Conservation (phyloP, 1,284 basidiomycete species). For the Xerocomus alliaceus region DNA sequence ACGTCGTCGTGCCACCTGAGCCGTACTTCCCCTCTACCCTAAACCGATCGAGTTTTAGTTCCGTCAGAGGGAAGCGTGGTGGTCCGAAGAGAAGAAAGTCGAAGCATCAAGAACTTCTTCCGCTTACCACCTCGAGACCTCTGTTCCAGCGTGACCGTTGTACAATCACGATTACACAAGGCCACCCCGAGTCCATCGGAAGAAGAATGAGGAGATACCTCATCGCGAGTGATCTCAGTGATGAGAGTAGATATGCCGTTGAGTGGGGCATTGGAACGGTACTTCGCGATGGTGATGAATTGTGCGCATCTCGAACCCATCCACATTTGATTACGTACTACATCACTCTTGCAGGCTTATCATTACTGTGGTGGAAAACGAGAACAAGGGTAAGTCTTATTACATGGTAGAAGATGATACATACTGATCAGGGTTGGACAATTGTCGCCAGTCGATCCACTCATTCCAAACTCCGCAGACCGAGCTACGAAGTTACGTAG, state of each 20-base stretch:
- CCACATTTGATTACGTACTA: slow-evolving; percentile 6
- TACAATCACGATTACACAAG: slow-evolving; percentile 88
- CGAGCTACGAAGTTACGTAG: slow-evolving; percentile 77
- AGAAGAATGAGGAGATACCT: slow-evolving; percentile 79
- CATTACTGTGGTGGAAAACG: slow-evolving; percentile 92
- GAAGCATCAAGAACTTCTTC: slow-evolving; percentile 64
- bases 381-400: slow-evolving; percentile 73
- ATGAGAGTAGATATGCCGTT: slow-evolving; percentile 89
- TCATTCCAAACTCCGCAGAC: slow-evolving; percentile 71
- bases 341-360: slow-evolving; percentile 57
- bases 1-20: slow-evolving; percentile 83
- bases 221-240: slow-evolving; percentile 92
- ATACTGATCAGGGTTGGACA: background rate
- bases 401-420: background rate
- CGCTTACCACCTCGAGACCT: slow-evolving; percentile 75
- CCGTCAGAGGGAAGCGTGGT: slow-evolving; percentile 51
- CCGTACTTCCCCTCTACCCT: slow-evolving; percentile 80
- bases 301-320: slow-evolving; percentile 50
- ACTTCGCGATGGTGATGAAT: slow-evolving; percentile 90
- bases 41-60: slow-evolving; percentile 49
- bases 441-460: slow-evolving; percentile 73
- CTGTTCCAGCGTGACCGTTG: slow-evolving; percentile 91
- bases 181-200: slow-evolving; percentile 68
- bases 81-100: slow-evolving; percentile 66
- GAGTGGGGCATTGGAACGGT: slow-evolving; percentile 98